Evolutionary conservation across 768 basidiomycete species (phyloP), one percentile per base, ranked within the genome.

Genomic region (Boletus eberwhitei): DNA sequence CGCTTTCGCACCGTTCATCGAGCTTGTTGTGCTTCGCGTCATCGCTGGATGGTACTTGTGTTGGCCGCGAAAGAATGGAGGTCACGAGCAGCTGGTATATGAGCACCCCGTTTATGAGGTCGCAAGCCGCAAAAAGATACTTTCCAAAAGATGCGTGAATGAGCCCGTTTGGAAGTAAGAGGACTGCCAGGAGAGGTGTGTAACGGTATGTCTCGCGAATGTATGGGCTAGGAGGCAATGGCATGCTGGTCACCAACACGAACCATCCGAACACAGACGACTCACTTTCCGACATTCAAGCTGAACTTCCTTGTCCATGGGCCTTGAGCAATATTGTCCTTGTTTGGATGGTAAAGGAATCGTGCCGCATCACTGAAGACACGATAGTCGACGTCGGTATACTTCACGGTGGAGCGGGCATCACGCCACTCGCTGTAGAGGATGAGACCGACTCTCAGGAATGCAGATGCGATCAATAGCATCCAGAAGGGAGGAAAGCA

Each of bases 301-400:
- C 71, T 68, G 9, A 81, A 63, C 26, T 69, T 63, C 13, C 65
- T 59, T 21, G 73, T 75, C 41, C 88, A 61, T 29, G 82, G 77
- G 11, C 93, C 94, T 57, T 79, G 77, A 19, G 87, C 90, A 22
- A 57, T 59, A 63, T 86, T 87, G 26, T 59, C 70, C 31, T 66
- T 57, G n/a, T 72, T 62, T 50, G 85, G 80, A 43, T 76, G 64
- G 26, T 83, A 68, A 32, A 91, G 64, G 66, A 90, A 92, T 39
- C 73, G 75, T 1, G 93, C 86, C 5, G 97, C 97, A 69, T 98
- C 96, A 43, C 83, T 89, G 76, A 98, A 97, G 62, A 99, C 96
- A 36, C 85, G 81, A 71, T 98, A 98, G 73, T 99, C 97, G 60
- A 98, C 79, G 71, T 99, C 97, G n/a, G 97, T 98, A 68, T 98